Evolutionary conservation across 2,329 filamentous ascomycete genomes (phyloP), one percentile per base, ranked within the genome.

Genomic region (Coniella lustricola): DNA sequence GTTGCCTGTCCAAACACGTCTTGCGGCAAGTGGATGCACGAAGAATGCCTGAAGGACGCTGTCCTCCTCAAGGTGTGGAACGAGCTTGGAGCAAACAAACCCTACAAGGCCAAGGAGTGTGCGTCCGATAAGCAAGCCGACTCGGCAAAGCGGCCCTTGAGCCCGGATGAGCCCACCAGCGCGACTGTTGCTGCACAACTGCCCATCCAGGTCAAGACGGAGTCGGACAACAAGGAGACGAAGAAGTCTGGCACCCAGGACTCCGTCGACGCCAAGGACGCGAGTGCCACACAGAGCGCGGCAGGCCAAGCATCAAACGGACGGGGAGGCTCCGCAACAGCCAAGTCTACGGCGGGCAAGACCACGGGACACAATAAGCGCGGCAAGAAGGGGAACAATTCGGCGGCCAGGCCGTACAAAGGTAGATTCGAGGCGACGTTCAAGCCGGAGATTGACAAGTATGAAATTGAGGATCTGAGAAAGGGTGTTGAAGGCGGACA

Each of bases 21-120:
- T 2, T 85, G 81, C 60, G 72, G 71, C 45, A 73, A 71, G 46
- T 84, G 81, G 81, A 72, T 84, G 51, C 81, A 85, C 56, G 72
- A 79, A 48, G 74, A 81, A 39, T 85, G 81, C 56, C 67, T 85
- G n/a, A 66, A 72, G 29, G 72, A 80, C 55, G 73, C 78, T 13
- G 69, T 74, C 3, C 67, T 82, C 12, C 63, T 68, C 57, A 67
- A 67, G 25, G 72, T 75, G 0, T 79, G 69, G 58, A 65, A 72
- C 25, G 68, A 68, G 46, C 64, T 81, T 7, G 75, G 77, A 33
- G 66, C 62, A 44, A 69, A 74, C 49, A 75, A 69, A 54, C 75
- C 77, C 3, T 74, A 79, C 56, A 60, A 66, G 35, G 56, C 63
- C 12, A 4, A 36, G 5, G 37, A 62, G 3, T 50, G 62, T 13